Evolutionary conservation across 768 basidiomycete species (phyloP), one percentile per base, ranked within the genome.

Genomic region (Rhodotorula taiwanensis): DNA sequence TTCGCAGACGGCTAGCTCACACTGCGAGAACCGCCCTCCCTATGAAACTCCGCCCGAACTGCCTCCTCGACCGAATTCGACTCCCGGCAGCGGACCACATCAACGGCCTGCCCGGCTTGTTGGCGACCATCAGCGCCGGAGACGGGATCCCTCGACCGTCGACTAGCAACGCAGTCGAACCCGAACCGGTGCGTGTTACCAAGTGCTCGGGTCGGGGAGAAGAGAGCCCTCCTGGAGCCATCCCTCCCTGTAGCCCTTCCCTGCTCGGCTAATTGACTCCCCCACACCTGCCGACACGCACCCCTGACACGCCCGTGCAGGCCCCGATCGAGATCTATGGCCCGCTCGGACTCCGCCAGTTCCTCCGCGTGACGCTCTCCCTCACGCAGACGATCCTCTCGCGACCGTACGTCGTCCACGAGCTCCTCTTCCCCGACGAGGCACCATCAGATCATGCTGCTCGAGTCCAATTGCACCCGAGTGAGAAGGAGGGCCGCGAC

Each of bases 271-370:
- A n/a, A n/a, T n/a, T n/a, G n/a, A n/a, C n/a, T n/a, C n/a, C n/a
- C n/a, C n/a, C n/a, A n/a, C n/a, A n/a, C n/a, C n/a, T n/a, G n/a
- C n/a, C n/a, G n/a, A n/a, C n/a, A n/a, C n/a, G n/a, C n/a, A n/a
- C n/a, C n/a, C n/a, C n/a, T n/a, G n/a, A n/a, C n/a, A n/a, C n/a
- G 10, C 36, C 36, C 36, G 36, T 9, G n/a, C 47, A 82, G 79
- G 82, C 83, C 1, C 79, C 76, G 42, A 77, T 90, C 39, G 82
- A 89, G 51, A 79, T 92, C 30, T 91, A 85, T 72, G 89, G 89
- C 0, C 89, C 88, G 1, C 81, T 83, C 18, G 89, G 89, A 31
- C 75, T 90, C 25, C 86, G 90, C 33, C 75, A 77, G 25, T 87
- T 91, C 74, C 77, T 92, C 30, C 86, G 89, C 48, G 81, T 81